Evolutionary conservation across 2,329 filamentous ascomycete species (phyloP).

Genomic region (Xylaria digitata): DNA sequence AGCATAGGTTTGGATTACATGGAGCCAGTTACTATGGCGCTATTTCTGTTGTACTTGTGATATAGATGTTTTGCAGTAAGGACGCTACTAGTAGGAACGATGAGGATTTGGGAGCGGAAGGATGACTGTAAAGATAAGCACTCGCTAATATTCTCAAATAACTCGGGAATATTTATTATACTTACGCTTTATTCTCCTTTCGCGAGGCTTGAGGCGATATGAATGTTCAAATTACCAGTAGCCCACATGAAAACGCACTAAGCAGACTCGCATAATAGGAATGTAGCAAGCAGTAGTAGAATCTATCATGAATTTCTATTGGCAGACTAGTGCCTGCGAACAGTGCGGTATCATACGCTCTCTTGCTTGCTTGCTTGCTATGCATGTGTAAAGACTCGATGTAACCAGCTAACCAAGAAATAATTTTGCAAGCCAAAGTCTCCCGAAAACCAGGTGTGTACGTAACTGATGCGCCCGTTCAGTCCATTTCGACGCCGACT

Average conservation of each 20-base stretch:
- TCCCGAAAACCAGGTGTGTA: background rate
- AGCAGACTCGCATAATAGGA: background rate
- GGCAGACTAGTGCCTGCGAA: conserved; percentile 3
- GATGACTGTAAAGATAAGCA: background rate
- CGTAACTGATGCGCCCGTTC: background rate
- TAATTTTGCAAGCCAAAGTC: background rate
- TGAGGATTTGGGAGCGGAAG: background rate
- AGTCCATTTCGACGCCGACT: conserved; percentile 1
- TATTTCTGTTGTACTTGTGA: background rate
- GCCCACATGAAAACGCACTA: background rate
- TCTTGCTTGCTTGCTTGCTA: background rate
- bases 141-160: background rate
- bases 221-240: no score
- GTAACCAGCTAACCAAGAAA: conserved; percentile 15
- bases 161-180: background rate
- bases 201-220: background rate
- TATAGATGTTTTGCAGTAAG: background rate
- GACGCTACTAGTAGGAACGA: background rate
- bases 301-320: conserved; percentile 3
- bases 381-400: background rate
- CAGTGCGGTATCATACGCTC: background rate
- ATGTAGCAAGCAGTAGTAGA: background rate
- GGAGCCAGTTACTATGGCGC: background rate
- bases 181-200: background rate
- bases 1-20: background rate